Evolutionary conservation across 495 filamentous ascomycete species (phyloP).

Genomic region (Lineolata rhizophorae): DNA sequence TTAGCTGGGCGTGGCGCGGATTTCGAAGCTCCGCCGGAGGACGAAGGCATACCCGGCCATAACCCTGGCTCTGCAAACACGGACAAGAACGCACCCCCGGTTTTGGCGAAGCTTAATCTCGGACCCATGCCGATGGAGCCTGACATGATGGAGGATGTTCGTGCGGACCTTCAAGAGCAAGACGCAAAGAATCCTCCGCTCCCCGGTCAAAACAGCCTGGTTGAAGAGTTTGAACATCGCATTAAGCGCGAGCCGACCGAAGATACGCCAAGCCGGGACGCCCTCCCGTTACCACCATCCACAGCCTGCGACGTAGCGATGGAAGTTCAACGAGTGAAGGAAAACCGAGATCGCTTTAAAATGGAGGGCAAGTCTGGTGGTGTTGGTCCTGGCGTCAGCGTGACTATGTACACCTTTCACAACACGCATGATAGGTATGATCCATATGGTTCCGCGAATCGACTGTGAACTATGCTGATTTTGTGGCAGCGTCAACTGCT

Average conservation of each 20-base stretch:
- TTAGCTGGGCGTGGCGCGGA: conserved; percentile 35
- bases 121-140: conserved; percentile 62
- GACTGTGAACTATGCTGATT: too few relatives aligned
- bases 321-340: conserved; percentile 86
- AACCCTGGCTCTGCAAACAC: conserved; percentile 66
- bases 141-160: conserved; percentile 56
- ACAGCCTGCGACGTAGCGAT: conserved; percentile 72
- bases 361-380: conserved; percentile 66
- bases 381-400: conserved; percentile 55
- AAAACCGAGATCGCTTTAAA: conserved; percentile 72
- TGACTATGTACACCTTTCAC: conserved; percentile 94
- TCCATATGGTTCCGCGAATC: too few relatives aligned
- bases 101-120: conserved; percentile 40
- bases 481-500: conserved; percentile 65
- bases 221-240: conserved; percentile 55
- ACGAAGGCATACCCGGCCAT: conserved; percentile 86
- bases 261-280: conserved; percentile 52
- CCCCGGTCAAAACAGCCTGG: conserved; percentile 38
- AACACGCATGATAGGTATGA: conserved; percentile 76
- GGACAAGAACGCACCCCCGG: conserved; percentile 36
- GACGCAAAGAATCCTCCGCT: conserved; percentile 47
- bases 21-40: conserved; percentile 50
- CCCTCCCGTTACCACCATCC: conserved; percentile 69
- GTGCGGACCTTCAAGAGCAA: conserved; percentile 60
- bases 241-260: conserved; percentile 84